A percentile compares a stretch with the other conserved stretches of the same genome.
These are phyloP conservation scores for Cutaneotrichosporon cavernicola DNA, from an alignment of 1,284 basidiomycete genomes.

Conservation along the genomic window DNA sequence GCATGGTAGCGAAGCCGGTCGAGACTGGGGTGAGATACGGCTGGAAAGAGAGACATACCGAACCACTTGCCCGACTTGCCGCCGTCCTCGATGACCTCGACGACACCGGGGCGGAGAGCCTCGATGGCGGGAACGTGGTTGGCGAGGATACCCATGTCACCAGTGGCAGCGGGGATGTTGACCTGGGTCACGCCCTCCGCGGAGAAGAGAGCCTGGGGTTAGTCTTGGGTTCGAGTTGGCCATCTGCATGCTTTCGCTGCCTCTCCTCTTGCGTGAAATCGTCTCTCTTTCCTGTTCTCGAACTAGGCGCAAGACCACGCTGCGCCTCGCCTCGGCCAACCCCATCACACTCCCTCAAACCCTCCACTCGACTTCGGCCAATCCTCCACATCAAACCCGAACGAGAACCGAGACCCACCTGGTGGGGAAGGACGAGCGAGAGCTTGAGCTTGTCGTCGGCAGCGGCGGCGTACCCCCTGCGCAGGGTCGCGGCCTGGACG, in stretches of 20 bases:
- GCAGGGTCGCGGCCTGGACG: conserved; percentile 50
- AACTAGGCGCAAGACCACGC: neutral
- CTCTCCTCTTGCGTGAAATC: neutral
- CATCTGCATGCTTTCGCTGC: neutral
- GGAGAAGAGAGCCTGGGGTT: conserved; percentile 73
- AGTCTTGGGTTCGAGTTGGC: conserved; percentile 4
- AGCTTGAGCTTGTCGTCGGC: conserved; percentile 67
- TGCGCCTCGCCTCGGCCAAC: neutral
- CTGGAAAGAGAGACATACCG: conserved; percentile 60
- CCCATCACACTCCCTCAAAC: neutral
- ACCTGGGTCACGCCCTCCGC: conserved; percentile 89
- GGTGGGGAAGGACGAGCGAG: conserved; percentile 86
- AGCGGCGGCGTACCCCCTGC: conserved; percentile 80
- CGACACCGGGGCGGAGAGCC: conserved; percentile 83
- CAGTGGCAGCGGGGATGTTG: conserved; percentile 87
- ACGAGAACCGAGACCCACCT: conserved; percentile 61
- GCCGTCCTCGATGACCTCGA: conserved; percentile 83
- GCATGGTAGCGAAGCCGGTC: conserved; percentile 95
- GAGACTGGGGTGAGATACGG: conserved; percentile 65
- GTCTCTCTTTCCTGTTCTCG: neutral
- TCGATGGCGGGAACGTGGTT: conserved; percentile 95
- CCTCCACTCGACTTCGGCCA: neutral
- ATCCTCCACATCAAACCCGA: neutral
- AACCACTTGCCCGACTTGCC: conserved; percentile 86
- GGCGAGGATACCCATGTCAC: conserved; percentile 97